phyloP scores from a whole-genome alignment of 345 rosid species.

The Aquilaria sinensis region DNA sequence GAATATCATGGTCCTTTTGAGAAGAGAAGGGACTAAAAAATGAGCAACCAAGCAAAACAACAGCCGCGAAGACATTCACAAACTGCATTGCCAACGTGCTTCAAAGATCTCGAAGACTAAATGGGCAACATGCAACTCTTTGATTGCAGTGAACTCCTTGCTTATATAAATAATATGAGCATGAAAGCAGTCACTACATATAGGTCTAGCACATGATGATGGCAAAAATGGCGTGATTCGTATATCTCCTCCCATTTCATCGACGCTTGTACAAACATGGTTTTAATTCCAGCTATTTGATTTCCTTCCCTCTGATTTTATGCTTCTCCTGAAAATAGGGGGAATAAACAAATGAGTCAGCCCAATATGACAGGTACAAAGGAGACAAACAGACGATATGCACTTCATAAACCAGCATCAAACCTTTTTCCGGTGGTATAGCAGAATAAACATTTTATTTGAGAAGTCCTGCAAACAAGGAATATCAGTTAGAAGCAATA shows the following conservation, averaged over 20 bases:
- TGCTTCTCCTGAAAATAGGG: constrained; percentile 37
- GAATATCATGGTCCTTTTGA: too few species aligned
- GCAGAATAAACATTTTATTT: constrained; percentile 80
- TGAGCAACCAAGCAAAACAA: too few species aligned
- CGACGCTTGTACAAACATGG: constrained; percentile 94
- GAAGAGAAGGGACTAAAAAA: too few species aligned
- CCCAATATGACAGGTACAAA: background rate
- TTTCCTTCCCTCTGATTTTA: constrained; percentile 41
- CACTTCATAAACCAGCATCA: constrained; percentile 2
- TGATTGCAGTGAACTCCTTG: too few species aligned
- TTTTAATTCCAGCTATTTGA: constrained; percentile 81
- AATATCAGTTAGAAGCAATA: constrained; percentile 7
- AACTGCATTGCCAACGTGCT: too few species aligned
- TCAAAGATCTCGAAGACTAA: too few species aligned
- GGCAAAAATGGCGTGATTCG: too few species aligned
- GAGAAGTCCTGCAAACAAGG: constrained; percentile 59
- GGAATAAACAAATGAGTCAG: background rate
- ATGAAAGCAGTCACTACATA: too few species aligned
- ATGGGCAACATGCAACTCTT: too few species aligned
- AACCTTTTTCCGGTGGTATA: constrained; percentile 80
- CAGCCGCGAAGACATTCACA: too few species aligned
- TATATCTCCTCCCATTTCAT: constrained; percentile 15
- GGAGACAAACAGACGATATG: background rate
- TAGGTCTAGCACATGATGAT: too few species aligned
- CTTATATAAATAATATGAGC: too few species aligned